Evolutionary conservation across 1,284 basidiomycete species (phyloP).

Genomic region (Anthracocystis panici-leucophaei): DNA sequence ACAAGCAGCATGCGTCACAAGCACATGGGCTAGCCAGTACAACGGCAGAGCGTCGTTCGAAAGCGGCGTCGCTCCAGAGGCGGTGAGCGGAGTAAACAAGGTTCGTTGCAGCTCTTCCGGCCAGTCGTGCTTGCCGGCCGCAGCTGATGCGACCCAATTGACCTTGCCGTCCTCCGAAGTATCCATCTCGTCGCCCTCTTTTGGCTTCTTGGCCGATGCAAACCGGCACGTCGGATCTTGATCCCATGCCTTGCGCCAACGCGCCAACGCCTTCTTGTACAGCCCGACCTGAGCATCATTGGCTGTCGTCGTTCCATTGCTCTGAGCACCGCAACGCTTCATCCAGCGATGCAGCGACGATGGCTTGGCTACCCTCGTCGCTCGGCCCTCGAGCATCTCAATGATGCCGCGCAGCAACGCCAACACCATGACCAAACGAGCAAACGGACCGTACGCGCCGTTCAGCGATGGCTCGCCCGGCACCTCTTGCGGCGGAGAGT

Average conservation of each 20-base stretch:
- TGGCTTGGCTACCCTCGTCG: slow-evolving; percentile 36
- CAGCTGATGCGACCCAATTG: slow-evolving; percentile 10
- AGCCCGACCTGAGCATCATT: slow-evolving; percentile 35
- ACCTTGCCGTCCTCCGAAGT: slow-evolving; percentile 8
- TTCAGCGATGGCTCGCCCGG: slow-evolving; percentile 32
- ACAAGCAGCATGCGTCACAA: slow-evolving; percentile 56
- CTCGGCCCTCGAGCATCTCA: slow-evolving; percentile 57
- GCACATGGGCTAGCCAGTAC: slow-evolving; percentile 61
- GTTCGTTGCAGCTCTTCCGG: slow-evolving; percentile 30
- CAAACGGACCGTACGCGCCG: slow-evolving; percentile 59
- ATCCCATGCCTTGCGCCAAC: slow-evolving; percentile 63
- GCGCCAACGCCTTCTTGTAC: slow-evolving; percentile 52
- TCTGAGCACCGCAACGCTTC: slow-evolving; percentile 9
- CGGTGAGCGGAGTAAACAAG: slow-evolving; percentile 57
- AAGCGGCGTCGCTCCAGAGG: slow-evolving; percentile 59
- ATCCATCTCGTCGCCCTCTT: slow-evolving; percentile 10
- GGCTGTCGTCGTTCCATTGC: slow-evolving; percentile 7
- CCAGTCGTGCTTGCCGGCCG: slow-evolving; percentile 24
- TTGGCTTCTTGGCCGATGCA: slow-evolving; percentile 43
- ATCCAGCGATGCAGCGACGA: slow-evolving; percentile 51
- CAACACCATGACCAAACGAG: slow-evolving; percentile 55
- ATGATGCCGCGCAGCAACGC: slow-evolving; percentile 63
- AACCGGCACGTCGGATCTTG: slow-evolving; percentile 49
- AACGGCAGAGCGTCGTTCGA: slow-evolving; percentile 62
- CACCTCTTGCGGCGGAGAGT: slow-evolving; percentile 12